Base-by-base conservation (phyloP, 208 protist species). In the Leishmania major region DNA sequence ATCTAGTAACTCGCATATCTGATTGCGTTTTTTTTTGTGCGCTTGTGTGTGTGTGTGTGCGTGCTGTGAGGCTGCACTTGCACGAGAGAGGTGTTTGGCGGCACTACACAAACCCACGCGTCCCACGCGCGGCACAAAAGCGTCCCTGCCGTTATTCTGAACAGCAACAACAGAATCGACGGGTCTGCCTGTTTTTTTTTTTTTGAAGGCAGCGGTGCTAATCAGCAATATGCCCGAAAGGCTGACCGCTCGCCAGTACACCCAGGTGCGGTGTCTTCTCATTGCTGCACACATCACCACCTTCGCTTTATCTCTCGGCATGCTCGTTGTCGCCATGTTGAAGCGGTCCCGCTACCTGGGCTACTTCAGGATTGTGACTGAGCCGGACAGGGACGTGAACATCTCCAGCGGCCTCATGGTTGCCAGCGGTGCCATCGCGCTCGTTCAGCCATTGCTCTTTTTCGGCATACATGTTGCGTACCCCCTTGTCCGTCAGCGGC, bases 181-280 rank as follows among this genome's bases (percentile, higher is more conserved):
- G 6, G n/a, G 35, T 19, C 35, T 40, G 35, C 31, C 40, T 47
- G 31, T 57, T 73, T 45, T 73, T 28, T 73, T 73, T 60, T 53
- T 22, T 43, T 57, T n/a, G n/a, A 43, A 5, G 49, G 17, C n/a
- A 53, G 69, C 13, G 43, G 28, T 4, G 28, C 31, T 15, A 62
- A 37, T 8, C 47, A 25, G 51, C 49, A 60, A 25, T n/a, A 53
- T 76, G 72, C 72, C n/a, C 55, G 1, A 19, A 10, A 51, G 10
- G 19, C 57, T 78, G 28, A 78, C 74, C 53, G n/a, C 49, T n/a
- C 74, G 55, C 37, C 74, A 78, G 74, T 78, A 78, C 55, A 6
- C 25, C 19, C 25, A 17, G 74, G 55, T 66, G 40, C 74, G 74
- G 22, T 49, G 74, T 25, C 31, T 78, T 17, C 74, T 78, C 53